These are phyloP conservation scores for Auricularia sp. DNA, from an alignment of 768 basidiomycete species.

Conservation along the genomic window DNA sequence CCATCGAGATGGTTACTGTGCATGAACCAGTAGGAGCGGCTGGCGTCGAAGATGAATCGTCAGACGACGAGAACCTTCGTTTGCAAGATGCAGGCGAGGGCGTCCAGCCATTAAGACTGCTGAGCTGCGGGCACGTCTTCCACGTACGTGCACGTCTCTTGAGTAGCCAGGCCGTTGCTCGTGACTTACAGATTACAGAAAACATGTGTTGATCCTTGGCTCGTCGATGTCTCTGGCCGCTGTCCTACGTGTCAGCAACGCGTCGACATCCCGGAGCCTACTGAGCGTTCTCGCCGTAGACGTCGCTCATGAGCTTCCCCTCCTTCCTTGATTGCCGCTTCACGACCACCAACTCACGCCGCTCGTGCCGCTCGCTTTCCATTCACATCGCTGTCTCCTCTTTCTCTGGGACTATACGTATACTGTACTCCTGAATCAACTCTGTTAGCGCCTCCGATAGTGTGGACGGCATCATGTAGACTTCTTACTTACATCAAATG, in stretches of 20 bases:
- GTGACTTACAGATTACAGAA: conserved; percentile 35
- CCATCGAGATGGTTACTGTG: background rate
- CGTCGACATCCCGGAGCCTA: background rate
- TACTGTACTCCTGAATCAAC: background rate
- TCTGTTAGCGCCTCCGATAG: conserved; percentile 18
- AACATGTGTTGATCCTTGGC: conserved; percentile 86
- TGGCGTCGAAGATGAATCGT: background rate
- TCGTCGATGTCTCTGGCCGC: conserved; percentile 72
- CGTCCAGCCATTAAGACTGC: conserved; percentile 61
- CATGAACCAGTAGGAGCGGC: background rate
- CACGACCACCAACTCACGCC: background rate
- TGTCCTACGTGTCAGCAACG: conserved; percentile 73
- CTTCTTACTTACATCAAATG: no score
- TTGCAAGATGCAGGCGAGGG: conserved; percentile 68
- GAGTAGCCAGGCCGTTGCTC: background rate
- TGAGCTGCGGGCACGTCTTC: conserved; percentile 80
- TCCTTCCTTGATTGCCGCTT: background rate
- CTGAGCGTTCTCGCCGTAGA: background rate
- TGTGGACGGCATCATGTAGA: no score
- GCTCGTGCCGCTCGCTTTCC: background rate
- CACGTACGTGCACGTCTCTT: conserved; percentile 47
- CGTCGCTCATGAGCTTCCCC: background rate
- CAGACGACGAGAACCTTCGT: conserved; percentile 30
- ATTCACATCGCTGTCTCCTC: background rate
- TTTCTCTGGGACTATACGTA: background rate